Base-by-base conservation (phyloP, 768 basidiomycete species). In the Lenzites betulinus region DNA sequence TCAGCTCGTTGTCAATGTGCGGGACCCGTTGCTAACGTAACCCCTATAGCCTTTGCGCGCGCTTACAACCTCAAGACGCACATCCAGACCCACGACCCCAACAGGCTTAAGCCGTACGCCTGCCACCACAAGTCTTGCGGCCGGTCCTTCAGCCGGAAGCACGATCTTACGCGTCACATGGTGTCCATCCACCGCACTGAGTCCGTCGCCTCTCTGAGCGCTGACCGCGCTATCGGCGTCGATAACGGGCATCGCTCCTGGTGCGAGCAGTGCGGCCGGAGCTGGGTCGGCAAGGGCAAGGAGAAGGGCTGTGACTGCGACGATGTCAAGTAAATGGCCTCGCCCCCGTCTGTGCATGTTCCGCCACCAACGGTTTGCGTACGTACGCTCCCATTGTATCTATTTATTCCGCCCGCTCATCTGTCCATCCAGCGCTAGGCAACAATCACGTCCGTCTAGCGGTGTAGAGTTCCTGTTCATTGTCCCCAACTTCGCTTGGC, bases 1-100 rank as follows among this genome's bases (percentile, higher is more conserved):
- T 70, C 33, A 7, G 9, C 11, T 63, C 61, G 22, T 54, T 46
- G 41, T 26, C 36, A 25, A 0, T n/a, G 11, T 59, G 44, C 26
- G 61, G 1, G 62, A 39, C 58, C 16, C 30, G 57, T 15, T 43
- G 30, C 44, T 15, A 18, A 51, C 16, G 25, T 39, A 54, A n/a
- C 39, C 58, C 20, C 46, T 55, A 60, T 52, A 90, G 95, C 90
- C 1, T 98, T 98, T 67, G 95, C 94, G 12, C 81, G 95, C 26
- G 93, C 93, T 2, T 97, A 92, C 75, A 98, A 98, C 69, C 76
- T 98, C 59, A 98, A 98, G 79, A 95, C 95, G 0, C 95, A 97
- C 73, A 87, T 92, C 83, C 89, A 90, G 25, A 98, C 95, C 3
- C 95, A 98, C 74, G 93, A 96, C 71, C 95, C 95, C 23, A 88